Base-by-base conservation (phyloP, 441 rosid species). In the Raphanus hybrid region DNA sequence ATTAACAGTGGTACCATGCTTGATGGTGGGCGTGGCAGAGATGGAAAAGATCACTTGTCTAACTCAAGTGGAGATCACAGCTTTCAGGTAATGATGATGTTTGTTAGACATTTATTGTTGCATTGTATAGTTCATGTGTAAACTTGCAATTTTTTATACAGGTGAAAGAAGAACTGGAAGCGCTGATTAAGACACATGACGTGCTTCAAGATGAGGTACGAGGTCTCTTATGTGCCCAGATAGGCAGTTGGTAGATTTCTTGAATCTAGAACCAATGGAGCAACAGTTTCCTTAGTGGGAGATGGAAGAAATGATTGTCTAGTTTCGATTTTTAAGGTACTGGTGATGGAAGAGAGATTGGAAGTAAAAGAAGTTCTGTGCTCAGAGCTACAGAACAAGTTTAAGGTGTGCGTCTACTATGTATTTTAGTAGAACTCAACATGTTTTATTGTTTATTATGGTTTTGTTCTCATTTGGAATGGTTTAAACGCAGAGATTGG, bases 121-220 rank as follows among this genome's bases (percentile, higher is more conserved):
- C 55, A 23, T 10, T 3, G 39, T 29, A 12, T 70, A 48, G 32
- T 63, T 43, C 26, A 57, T 69, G 52, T 54, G 14, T 69, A 5
- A 69, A 64, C 54, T 20, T 10, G 39, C 5, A 0, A 34, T 34
- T 35, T 55, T 64, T 45, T 14, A 52, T 71, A 75, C 87, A 91
- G 99, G 86, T 81, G 71, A 89, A 90, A 81, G 89, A 87, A 39
- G 81, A 85, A 62, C 52, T 92, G 48, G 92, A 88, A 59, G 71
- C 73, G 63, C 82, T 85, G 45, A 82, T 76, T 71, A 86, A 81
- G 78, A 85, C 52, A 82, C 86, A 80, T 27, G 89, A 89, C 71
- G 87, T 68, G 18, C 87, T 91, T 67, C 85, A 80, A 75, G 82
- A 80, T 50, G 91, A 92, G 96, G 98, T 94, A 69, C 64, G 83